A percentile compares a stretch with the other conserved stretches of the same genome.
Evolutionary conservation across 169 alveolate species (phyloP).

Genomic region (Ichthyophthirius multifiliis): DNA sequence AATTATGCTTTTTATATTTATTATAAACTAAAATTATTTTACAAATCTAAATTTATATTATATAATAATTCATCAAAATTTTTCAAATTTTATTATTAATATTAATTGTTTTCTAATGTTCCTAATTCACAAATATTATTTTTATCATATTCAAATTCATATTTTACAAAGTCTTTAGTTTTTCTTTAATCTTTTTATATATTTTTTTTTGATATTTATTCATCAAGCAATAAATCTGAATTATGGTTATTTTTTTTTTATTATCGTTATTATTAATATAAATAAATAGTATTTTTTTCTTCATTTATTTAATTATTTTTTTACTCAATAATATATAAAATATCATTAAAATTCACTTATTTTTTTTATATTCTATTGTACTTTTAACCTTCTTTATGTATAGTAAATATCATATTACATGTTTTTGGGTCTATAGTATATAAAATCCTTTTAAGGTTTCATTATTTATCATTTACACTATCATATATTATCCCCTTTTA

Average conservation of each 20-base stretch:
- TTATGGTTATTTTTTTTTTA: neutral
- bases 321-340: neutral
- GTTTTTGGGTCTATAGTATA: neutral
- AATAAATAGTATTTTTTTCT: too few species aligned
- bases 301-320: too few species aligned
- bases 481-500: neutral
- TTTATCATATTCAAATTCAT: neutral
- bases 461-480: neutral
- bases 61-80: neutral
- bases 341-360: neutral
- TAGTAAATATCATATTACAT: neutral
- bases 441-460: neutral
- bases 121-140: neutral
- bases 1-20: neutral
- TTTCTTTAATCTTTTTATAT: too few species aligned
- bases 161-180: neutral
- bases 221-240: too few species aligned
- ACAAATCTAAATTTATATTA: neutral
- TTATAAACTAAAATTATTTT: neutral
- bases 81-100: neutral
- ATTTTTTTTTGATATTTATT: too few species aligned
- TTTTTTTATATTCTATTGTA: neutral
- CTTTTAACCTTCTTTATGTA: neutral
- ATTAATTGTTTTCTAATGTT: too few species aligned
- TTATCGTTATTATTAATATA: too few species aligned